Base-by-base conservation (phyloP, 2,329 filamentous ascomycete species). In the Cercospora nicotianae region DNA sequence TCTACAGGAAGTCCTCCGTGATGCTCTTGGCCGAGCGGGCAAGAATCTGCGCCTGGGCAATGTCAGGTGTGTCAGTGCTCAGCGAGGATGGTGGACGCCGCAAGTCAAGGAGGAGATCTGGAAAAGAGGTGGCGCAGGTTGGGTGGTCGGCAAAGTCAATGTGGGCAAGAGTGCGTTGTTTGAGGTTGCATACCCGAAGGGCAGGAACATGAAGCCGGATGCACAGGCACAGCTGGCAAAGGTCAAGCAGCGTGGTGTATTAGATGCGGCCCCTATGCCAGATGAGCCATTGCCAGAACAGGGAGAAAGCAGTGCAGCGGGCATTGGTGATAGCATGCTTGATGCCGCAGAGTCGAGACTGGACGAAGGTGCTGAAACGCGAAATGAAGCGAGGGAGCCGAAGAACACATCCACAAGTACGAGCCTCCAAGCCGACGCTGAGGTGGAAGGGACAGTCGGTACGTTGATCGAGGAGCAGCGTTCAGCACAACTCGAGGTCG, bases 101-200 rank as follows among this genome's bases (percentile, higher is more conserved):
- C 84, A 91, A 60, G 82, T 99, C 65, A 97, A 92, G 78, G 90
- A 97, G 73, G 90, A 94, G 59, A 93, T 99, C 58, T 94, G 89
- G 86, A 82, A 89, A 53, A 87, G 92, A 60, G 93, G 93, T 3
- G 94, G 94, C 4, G 95, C 90, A 16, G 90, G 91, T 16, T 99
- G 95, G 94, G 90, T 99, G 84, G 91, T 99, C 2, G 95, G 95
- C n/a, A 98, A 97, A 79, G 93, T 93, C 70, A 99, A 99, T 76
- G 96, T 98, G 2, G 96, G 95, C 26, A 99, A 99, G 81, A 98
- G 94, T 74, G 90, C 91, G 76, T 86, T 99, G 2, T 96, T 98
- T 69, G 90, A 95, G 73, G 87, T 89, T 4, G 88, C 97, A 7
- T 97, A 94, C 75, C 94, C 96, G 3, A 90, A 94, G 91, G 83